Evolutionary conservation across 805 yeast genomes (phyloP), one percentile per base, ranked within the genome.

Genomic region (Candida chilensis): DNA sequence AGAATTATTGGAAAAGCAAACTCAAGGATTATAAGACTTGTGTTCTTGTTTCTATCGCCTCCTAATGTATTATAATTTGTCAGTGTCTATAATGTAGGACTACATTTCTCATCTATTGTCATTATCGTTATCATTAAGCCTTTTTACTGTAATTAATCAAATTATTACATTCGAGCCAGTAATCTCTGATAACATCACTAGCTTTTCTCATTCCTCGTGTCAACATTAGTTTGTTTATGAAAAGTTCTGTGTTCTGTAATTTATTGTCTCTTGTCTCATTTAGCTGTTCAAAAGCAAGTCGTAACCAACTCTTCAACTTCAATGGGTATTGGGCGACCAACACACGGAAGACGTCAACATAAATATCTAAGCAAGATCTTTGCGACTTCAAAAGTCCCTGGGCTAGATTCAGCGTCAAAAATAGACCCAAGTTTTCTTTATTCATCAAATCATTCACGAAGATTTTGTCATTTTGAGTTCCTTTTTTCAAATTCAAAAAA

Each of bases 121-220:
- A 24, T 12, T n/a, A 8, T 24, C 8, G 8, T 16, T 24, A 16
- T n/a, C 9, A n/a, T 24, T 12, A 24, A 24, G 15, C 10, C 13
- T n/a, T n/a, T 27, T 28, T 31, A 17, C 37, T 39, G 34, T 50
- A 71, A 32, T 71, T 71, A 4, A 64, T 50, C 31, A 74, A 48
- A 1, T 60, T 61, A 34, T 63, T 63, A 19, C 40, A 59, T 17
- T 67, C 63, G 15, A 78, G 51, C 88, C 88, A 81, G 51, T 78
- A 75, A 30, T 66, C 71, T 33, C 74, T 68, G 9, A 81, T 54
- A 1, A 75, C 60, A 14, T 67, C 63, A 29, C 72, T 67, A 2
- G 79, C 76, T 24, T 67, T 66, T 39, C 85, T 57, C 24, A 71
- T 71, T 2, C 88, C 88, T 42, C 86, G 42, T 2, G 68, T 60